Conservation (phyloP, 257 asterid species). For the Solanum dulcamara region DNA sequence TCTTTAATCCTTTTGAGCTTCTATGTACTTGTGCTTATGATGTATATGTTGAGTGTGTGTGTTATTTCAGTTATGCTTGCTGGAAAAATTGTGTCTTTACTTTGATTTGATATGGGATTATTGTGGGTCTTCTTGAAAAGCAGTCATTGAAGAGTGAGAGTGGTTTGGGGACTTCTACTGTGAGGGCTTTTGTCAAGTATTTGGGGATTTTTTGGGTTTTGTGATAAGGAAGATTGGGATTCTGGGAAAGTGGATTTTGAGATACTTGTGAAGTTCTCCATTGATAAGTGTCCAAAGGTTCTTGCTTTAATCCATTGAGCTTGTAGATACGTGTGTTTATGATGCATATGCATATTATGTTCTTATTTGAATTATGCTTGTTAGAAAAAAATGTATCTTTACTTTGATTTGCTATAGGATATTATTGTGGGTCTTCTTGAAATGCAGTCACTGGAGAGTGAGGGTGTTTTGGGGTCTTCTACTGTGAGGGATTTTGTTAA, state of each 20-base stretch:
- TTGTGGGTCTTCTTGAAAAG: conserved; percentile 10
- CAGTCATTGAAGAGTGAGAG: too few relatives aligned
- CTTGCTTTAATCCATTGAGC: neutral
- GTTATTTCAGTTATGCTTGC: neutral
- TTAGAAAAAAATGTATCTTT: neutral
- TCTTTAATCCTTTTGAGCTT: neutral
- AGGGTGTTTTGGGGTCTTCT: conserved; percentile 46
- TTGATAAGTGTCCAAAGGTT: conserved; percentile 90
- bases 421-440: conserved; percentile 37
- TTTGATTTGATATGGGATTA: neutral
- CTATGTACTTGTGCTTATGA: neutral
- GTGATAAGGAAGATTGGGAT: too few relatives aligned
- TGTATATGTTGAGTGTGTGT: neutral
- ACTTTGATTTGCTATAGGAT: neutral
- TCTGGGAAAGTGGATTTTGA: neutral
- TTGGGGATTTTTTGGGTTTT: neutral
- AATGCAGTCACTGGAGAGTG: conserved; percentile 11
- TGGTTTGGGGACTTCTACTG: too few relatives aligned
- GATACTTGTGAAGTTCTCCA: neutral
- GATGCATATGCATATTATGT: neutral
- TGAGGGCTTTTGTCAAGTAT: too few relatives aligned
- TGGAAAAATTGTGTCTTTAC: neutral
- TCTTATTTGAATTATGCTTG: neutral
- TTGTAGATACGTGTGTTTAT: neutral
- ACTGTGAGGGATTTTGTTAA: conserved; percentile 65